These are phyloP conservation scores for Blastobotrys persicus DNA, from an alignment of 1,139 yeast genomes.

Conservation along the genomic window DNA sequence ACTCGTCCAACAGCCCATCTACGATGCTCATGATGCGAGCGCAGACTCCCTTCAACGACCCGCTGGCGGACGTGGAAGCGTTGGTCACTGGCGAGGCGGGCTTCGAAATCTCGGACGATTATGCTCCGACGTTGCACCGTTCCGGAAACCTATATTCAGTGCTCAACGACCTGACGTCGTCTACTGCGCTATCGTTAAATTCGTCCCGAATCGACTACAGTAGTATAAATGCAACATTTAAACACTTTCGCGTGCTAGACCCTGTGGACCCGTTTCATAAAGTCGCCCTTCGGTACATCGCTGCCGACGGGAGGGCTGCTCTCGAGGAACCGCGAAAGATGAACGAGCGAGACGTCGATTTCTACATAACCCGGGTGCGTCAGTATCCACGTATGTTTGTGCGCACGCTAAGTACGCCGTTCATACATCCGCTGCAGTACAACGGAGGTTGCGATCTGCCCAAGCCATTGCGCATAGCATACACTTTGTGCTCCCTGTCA, in stretches of 20 bases:
- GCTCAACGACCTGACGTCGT: not conserved
- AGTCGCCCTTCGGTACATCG: too few relatives aligned
- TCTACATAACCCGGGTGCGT: slow-evolving; percentile 11
- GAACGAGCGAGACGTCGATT: slow-evolving; percentile 3
- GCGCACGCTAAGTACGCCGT: slow-evolving; percentile 15
- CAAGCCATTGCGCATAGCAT: slow-evolving; percentile 16
- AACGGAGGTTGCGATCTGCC: slow-evolving; percentile 15
- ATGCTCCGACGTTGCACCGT: not conserved
- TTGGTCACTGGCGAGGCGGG: not conserved
- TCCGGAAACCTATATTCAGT: not conserved
- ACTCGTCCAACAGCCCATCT: not conserved
- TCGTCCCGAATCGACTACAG: not conserved
- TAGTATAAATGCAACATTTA: not conserved
- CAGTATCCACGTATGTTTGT: slow-evolving; percentile 21
- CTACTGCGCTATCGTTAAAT: not conserved
- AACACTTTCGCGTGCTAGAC: not conserved
- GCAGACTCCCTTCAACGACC: not conserved
- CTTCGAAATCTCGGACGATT: slow-evolving; percentile 3
- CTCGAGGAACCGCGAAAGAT: not conserved
- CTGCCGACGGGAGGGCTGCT: not conserved
- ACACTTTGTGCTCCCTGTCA: slow-evolving; percentile 17
- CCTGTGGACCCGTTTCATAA: too few relatives aligned
- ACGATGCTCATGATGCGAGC: not conserved
- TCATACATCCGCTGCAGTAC: slow-evolving; percentile 19
- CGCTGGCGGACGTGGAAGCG: slow-evolving; percentile 3